Evolutionary conservation across 768 basidiomycete species (phyloP).

Genomic region (Mycena latifolia): DNA sequence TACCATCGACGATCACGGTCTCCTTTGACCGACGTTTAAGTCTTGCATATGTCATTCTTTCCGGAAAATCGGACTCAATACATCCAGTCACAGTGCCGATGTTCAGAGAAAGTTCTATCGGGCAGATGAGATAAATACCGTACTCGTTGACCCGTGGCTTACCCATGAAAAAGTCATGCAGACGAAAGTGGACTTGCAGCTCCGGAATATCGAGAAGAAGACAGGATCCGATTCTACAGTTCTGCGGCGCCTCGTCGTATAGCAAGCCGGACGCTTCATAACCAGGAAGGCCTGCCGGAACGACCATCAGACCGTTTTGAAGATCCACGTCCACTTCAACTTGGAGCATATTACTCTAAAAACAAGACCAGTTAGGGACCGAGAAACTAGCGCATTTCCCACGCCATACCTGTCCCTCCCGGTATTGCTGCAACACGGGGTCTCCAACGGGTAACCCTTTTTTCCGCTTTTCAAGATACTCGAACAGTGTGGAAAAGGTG

Average conservation of each 20-base stretch:
- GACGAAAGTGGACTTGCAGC: constrained; percentile 79
- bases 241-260: constrained; percentile 39
- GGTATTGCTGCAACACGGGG: constrained; percentile 83
- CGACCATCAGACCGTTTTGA: constrained; percentile 63
- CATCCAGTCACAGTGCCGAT: constrained; percentile 68
- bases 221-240: constrained; percentile 62
- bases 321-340: constrained; percentile 71
- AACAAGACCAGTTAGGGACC: constrained; percentile 13
- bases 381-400: neutral
- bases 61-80: constrained; percentile 61
- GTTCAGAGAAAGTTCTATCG: constrained; percentile 84
- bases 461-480: constrained; percentile 82
- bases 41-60: constrained; percentile 49
- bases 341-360: constrained; percentile 88
- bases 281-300: constrained; percentile 79
- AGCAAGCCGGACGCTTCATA: constrained; percentile 55
- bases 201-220: constrained; percentile 72
- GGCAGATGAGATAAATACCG: neutral
- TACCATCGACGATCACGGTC: constrained; percentile 66
- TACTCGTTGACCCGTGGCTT: constrained; percentile 6
- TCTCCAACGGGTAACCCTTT: constrained; percentile 78
- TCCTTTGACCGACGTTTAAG: constrained; percentile 39
- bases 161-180: constrained; percentile 95
- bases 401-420: constrained; percentile 78
- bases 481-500: constrained; percentile 88